phyloP scores from a whole-genome alignment of 805 yeast species.

The Blastobotrys robertii region DNA sequence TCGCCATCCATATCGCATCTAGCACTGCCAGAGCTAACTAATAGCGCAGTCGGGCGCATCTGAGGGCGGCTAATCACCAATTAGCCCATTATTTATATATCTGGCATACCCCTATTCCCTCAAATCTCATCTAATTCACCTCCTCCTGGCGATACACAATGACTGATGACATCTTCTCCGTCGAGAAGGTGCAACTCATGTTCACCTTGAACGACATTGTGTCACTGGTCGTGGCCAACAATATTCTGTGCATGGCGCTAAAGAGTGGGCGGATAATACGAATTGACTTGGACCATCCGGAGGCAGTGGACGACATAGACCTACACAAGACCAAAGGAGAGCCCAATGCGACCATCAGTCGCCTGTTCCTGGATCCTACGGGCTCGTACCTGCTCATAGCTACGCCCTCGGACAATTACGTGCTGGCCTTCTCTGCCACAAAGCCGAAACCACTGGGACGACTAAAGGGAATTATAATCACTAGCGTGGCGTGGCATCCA shows the following conservation, averaged over 20 bases:
- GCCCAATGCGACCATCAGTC: slow-evolving; percentile 14
- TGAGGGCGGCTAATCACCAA: no score
- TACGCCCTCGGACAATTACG: slow-evolving; percentile 40
- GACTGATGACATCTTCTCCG: slow-evolving; percentile 15
- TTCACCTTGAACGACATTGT: slow-evolving; percentile 38
- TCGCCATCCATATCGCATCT: no score
- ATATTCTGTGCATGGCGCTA: slow-evolving; percentile 46
- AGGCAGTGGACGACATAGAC: slow-evolving; percentile 38
- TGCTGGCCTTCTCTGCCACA: slow-evolving; percentile 34
- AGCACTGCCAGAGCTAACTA: no score
- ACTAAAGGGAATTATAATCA: slow-evolving; percentile 37
- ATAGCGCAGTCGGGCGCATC: no score
- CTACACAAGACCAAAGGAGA: slow-evolving; percentile 18
- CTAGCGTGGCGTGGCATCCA: slow-evolving; percentile 35
- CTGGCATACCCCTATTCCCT: no score
- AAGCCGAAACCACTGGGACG: slow-evolving; percentile 37
- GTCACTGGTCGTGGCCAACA: slow-evolving; percentile 44
- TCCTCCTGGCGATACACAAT: not conserved
- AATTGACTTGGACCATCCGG: slow-evolving; percentile 60
- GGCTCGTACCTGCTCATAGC: slow-evolving; percentile 46
- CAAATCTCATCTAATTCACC: no score
- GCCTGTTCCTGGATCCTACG: slow-evolving; percentile 39
- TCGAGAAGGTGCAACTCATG: slow-evolving; percentile 42
- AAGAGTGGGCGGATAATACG: slow-evolving; percentile 45
- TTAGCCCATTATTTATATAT: no score